Evolutionary conservation across 768 basidiomycete species (phyloP).

Genomic region (Russula dissimulans): DNA sequence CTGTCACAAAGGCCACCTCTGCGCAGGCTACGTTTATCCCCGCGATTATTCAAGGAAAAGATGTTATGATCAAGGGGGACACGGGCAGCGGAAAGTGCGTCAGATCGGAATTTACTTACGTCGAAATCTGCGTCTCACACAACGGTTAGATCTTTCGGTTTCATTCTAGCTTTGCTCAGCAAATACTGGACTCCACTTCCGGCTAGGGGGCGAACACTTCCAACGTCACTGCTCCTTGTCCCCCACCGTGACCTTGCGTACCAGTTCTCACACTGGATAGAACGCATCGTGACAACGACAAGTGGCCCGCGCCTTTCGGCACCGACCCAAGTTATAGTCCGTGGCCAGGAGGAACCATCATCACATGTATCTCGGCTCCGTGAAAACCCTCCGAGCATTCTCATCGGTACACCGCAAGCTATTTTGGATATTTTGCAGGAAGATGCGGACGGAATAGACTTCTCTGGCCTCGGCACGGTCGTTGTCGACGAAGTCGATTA

Average conservation of each 20-base stretch:
- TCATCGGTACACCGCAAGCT: conserved; percentile 66
- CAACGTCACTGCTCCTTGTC: conserved; percentile 14
- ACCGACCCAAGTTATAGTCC: conserved; percentile 51
- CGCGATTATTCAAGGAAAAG: conserved; percentile 45
- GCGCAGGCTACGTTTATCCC: conserved; percentile 55
- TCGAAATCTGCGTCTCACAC: not conserved
- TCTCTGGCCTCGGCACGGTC: conserved; percentile 43
- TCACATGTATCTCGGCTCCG: conserved; percentile 22
- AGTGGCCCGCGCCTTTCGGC: conserved; percentile 24
- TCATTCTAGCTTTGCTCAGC: conserved; percentile 56
- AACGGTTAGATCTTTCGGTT: conserved; percentile 54
- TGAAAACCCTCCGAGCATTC: conserved; percentile 45
- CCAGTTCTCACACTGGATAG: conserved; percentile 15
- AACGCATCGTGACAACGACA: not conserved
- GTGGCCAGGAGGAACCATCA: conserved; percentile 37
- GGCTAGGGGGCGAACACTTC: not conserved
- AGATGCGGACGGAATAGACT: conserved; percentile 36
- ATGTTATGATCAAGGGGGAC: conserved; percentile 57
- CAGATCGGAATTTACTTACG: not conserved
- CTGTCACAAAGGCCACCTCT: conserved; percentile 46
- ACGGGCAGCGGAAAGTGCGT: conserved; percentile 79
- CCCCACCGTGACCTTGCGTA: conserved; percentile 14
- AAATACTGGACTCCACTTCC: conserved; percentile 32
- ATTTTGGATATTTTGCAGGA: conserved; percentile 44
- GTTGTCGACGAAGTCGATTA: conserved; percentile 75